Evolutionary conservation across 495 filamentous ascomycete species (phyloP), one percentile per base, ranked within the genome.

Genomic region (Hypoxylon lienhwacheense): DNA sequence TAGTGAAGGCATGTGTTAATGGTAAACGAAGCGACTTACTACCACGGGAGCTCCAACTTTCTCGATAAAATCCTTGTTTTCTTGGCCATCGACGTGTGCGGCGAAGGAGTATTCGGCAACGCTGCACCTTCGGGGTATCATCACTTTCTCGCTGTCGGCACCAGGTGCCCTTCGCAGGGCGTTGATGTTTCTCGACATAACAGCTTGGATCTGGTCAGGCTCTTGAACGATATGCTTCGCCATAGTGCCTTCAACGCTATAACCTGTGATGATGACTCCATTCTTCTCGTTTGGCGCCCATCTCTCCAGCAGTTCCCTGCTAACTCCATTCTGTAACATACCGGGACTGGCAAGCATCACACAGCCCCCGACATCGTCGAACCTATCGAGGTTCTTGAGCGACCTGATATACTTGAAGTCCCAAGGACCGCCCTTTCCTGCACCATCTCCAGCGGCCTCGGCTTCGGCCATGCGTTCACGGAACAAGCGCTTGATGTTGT

Each of bases 211-310:
- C 61, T 86, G 82, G 28, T 95, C 90, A 0, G 93, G 93, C 66
- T 97, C 93, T 51, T 90, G 88, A 69, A 96, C 84, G 36, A 98
- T 82, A 59, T 89, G 80, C 71, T 96, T 96, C 25, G 90, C 93
- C 95, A 98, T 97, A 2, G 93, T 98, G 7, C 95, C 93, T 71
- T 98, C 93, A 17, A 98, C 93, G 47, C 88, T 93, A 70, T 98
- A 98, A 64, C 93, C 93, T 3, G 93, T 98, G 73, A 98, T 92
- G 52, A 98, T 86, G 17, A 98, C 86, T 7, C 95, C 93, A 69
- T 98, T 98, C 65, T 90, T 87, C 39, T 91, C 86, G 73, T 87
- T 92, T 0, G 93, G 93, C 3, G 92, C 91, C 93, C 93, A 98
- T 61, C 93, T 71, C 72, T 98, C 93, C 2, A 98, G 80, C 7